phyloP scores from a whole-genome alignment of 768 basidiomycete genomes.

The Porphyrellus cyaneotinctus region DNA sequence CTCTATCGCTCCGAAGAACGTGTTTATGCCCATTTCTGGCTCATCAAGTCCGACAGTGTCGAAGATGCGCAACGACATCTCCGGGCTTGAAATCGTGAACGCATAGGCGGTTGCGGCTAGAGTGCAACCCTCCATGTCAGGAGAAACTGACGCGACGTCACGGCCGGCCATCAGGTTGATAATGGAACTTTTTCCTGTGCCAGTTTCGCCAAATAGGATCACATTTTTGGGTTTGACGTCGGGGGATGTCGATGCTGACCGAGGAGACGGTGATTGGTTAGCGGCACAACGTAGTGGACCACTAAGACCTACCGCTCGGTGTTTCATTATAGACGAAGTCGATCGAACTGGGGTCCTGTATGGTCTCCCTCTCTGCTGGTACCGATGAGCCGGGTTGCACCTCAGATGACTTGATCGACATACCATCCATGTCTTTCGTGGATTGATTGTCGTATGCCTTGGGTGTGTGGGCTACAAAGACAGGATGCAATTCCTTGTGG shows the following conservation, averaged over 20 bases:
- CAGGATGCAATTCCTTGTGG: too few relatives aligned
- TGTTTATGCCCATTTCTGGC: conserved; percentile 1
- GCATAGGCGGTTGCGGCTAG: background rate
- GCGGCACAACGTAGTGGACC: background rate
- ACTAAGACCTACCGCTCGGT: background rate
- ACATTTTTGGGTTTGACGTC: background rate
- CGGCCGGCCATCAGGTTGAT: background rate
- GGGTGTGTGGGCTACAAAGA: background rate
- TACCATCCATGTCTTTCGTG: background rate
- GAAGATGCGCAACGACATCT: background rate
- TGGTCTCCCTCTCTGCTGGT: background rate
- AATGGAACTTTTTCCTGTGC: background rate
- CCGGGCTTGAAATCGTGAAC: background rate
- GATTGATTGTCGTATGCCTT: background rate
- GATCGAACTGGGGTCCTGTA: background rate
- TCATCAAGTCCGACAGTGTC: conserved; percentile 10
- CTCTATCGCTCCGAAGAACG: background rate
- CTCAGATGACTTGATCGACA: background rate
- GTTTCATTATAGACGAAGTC: background rate
- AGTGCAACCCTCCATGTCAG: background rate
- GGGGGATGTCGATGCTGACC: background rate
- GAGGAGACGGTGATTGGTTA: background rate
- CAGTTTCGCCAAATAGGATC: background rate
- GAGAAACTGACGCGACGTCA: background rate
- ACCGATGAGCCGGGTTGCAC: background rate